Evolutionary conservation across 208 protist genomes (phyloP), one percentile per base, ranked within the genome.

Genomic region (Balamuthia mandrillaris): DNA sequence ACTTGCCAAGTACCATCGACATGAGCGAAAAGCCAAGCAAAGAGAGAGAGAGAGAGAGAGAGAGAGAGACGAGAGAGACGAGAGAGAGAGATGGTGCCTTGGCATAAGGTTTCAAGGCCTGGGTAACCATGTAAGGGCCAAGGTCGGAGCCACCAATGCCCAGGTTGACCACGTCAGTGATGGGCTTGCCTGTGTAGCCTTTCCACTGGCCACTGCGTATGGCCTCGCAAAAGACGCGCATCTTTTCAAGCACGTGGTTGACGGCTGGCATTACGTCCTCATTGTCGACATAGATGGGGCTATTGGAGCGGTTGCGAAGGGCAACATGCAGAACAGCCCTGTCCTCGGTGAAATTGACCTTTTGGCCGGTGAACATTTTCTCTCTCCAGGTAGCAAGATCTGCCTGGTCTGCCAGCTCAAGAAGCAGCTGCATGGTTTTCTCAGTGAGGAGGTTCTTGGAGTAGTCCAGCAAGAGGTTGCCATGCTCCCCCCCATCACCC

Each of bases 91-190:
- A n/a, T n/a, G n/a, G n/a, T 33, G 78, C 68, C 10, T 90, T 45
- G 3, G 86, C 84, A 81, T 96, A 96, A 3, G 94, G 92, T 90
- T 97, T 97, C 35, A 99, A 92, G 1, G 97, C 95, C 87, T 98
- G 92, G 14, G 91, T 94, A 0, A 96, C 96, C 96, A 97, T 98
- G 72, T 96, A 87, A 39, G 96, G 96, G 41, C 96, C 96, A 31
- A 98, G 89, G 77, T 98, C 97, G 77, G 96, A 98, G 44, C 97
- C 97, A 63, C 97, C 97, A n/a, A 78, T 61, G 56, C 94, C 97
- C 81, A 99, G 98, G 87, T 99, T 99, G 41, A 99, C 97, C 44
- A 99, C 89, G 61, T 98, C 94, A 3, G 92, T 95, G 77, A 99
- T 97, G 16, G 81, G 75, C 88, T 98, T 96, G 39, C 96, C 96